A percentile compares a stretch with the other conserved stretches of the same genome.
Conservation (phyloP, 2,329 filamentous ascomycete species). For the Colletotrichum lindemuthianum region DNA sequence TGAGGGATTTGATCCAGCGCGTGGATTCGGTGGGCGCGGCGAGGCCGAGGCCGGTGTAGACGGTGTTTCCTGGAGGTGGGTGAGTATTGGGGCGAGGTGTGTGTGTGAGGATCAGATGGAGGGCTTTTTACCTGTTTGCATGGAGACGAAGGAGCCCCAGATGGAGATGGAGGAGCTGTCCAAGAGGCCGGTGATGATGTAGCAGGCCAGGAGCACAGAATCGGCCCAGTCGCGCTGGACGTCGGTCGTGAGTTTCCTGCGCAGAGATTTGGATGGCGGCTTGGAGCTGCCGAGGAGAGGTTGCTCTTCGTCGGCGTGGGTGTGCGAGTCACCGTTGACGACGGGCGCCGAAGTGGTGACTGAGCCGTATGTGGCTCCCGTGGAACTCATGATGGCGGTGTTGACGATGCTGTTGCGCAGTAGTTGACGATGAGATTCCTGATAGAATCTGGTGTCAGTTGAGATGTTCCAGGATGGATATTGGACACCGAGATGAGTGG, state of each 20-base stretch:
- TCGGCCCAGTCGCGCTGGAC: slow-evolving; percentile 73
- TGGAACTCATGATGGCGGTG: slow-evolving; percentile 8
- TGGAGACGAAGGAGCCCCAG: slow-evolving; percentile 84
- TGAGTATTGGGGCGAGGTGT: not conserved
- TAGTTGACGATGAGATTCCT: not conserved
- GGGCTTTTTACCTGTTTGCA: slow-evolving; percentile 75
- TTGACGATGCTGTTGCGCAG: not conserved
- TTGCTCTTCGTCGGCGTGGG: slow-evolving; percentile 43
- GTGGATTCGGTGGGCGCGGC: slow-evolving; percentile 63
- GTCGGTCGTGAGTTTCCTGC: slow-evolving; percentile 52
- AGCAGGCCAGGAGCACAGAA: slow-evolving; percentile 75
- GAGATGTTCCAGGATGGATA: not conserved
- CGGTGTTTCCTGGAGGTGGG: slow-evolving; percentile 70
- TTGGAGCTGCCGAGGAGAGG: slow-evolving; percentile 45
- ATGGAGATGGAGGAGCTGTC: slow-evolving; percentile 81
- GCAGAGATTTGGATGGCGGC: slow-evolving; percentile 38
- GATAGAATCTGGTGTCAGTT: not conserved
- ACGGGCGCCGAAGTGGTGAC: slow-evolving; percentile 17
- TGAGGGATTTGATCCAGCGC: slow-evolving; percentile 77
- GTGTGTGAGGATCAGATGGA: slow-evolving; percentile 20
- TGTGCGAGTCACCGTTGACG: slow-evolving; percentile 20
- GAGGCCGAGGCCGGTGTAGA: slow-evolving; percentile 82
- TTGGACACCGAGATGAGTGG: not conserved
- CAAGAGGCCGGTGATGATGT: slow-evolving; percentile 79
- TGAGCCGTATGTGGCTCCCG: slow-evolving; percentile 19